phyloP scores from a whole-genome alignment of 495 filamentous ascomycete species.

The Podospora fimiseda region DNA sequence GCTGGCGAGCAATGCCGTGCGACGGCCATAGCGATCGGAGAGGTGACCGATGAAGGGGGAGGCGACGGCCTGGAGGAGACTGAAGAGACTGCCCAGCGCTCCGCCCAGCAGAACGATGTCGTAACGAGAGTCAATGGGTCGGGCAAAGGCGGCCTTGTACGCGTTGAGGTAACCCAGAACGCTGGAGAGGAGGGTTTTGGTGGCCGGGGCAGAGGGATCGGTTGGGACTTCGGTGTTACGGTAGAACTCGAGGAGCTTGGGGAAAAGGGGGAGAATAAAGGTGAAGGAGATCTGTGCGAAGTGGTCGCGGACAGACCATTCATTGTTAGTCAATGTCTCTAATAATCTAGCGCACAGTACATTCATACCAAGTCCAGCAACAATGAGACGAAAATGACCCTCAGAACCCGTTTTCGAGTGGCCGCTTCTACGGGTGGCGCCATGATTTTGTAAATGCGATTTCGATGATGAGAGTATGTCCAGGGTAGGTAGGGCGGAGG shows the following conservation, averaged over 20 bases:
- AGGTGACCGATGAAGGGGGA: slow-evolving; percentile 86
- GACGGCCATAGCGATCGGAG: slow-evolving; percentile 82
- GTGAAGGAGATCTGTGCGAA: slow-evolving; percentile 52
- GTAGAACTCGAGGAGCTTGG: slow-evolving; percentile 92
- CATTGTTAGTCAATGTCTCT: slow-evolving; percentile 11
- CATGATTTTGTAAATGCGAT: slow-evolving; percentile 31
- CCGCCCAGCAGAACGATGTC: slow-evolving; percentile 96
- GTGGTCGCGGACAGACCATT: not conserved
- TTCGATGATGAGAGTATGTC: no score
- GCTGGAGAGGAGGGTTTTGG: slow-evolving; percentile 60
- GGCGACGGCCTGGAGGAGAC: slow-evolving; percentile 81
- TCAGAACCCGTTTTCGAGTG: slow-evolving; percentile 73
- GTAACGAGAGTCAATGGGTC: slow-evolving; percentile 91
- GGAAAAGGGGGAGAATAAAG: slow-evolving; percentile 97
- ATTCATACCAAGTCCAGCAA: slow-evolving; percentile 47
- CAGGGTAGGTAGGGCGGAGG: no score
- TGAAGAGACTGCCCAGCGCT: slow-evolving; percentile 84
- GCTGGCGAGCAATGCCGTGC: slow-evolving; percentile 79
- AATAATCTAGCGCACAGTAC: slow-evolving; percentile 17
- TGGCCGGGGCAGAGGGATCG: slow-evolving; percentile 43
- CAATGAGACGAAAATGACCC: slow-evolving; percentile 57
- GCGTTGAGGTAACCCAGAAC: slow-evolving; percentile 81
- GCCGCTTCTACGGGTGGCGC: slow-evolving; percentile 37
- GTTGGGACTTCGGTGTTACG: slow-evolving; percentile 57
- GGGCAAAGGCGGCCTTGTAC: slow-evolving; percentile 90